Conservation (phyloP, 2,329 filamentous ascomycete genomes). For the Trichoderma koningii region DNA sequence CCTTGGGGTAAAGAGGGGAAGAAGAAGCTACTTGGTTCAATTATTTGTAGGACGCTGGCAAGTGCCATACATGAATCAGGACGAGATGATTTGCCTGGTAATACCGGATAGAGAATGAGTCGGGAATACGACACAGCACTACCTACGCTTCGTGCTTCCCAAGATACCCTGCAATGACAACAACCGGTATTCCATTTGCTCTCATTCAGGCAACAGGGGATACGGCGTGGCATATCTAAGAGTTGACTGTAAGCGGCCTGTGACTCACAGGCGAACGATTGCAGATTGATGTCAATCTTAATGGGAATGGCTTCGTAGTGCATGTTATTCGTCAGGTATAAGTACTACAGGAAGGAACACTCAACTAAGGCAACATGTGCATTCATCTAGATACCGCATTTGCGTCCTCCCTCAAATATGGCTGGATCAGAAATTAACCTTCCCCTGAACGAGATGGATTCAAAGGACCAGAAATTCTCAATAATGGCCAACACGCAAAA, state of each 20-base stretch:
- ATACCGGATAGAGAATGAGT: not conserved
- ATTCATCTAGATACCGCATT: not conserved
- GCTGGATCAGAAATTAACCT: not conserved
- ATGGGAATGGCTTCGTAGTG: not conserved
- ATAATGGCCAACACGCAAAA: not conserved
- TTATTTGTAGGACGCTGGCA: too few species aligned
- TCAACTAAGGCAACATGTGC: not conserved
- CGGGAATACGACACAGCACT: not conserved
- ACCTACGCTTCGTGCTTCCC: not conserved
- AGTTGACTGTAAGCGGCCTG: not conserved
- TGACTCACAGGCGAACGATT: conserved; percentile 9
- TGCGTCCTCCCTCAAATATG: not conserved
- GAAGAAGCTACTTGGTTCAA: too few species aligned
- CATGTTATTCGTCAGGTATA: not conserved
- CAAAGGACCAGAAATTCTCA: not conserved
- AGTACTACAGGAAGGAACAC: too few species aligned
- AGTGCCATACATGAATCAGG: too few species aligned
- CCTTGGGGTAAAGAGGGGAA: too few species aligned
- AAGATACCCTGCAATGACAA: not conserved
- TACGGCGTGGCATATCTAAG: not conserved
- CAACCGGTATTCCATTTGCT: not conserved
- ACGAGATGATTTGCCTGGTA: too few species aligned
- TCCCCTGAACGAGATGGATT: not conserved
- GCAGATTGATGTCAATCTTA: not conserved
- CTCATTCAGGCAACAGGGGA: not conserved